Evolutionary conservation across 2,329 filamentous ascomycete species (phyloP), one percentile per base, ranked within the genome.

Genomic region (Didymella lethalis): DNA sequence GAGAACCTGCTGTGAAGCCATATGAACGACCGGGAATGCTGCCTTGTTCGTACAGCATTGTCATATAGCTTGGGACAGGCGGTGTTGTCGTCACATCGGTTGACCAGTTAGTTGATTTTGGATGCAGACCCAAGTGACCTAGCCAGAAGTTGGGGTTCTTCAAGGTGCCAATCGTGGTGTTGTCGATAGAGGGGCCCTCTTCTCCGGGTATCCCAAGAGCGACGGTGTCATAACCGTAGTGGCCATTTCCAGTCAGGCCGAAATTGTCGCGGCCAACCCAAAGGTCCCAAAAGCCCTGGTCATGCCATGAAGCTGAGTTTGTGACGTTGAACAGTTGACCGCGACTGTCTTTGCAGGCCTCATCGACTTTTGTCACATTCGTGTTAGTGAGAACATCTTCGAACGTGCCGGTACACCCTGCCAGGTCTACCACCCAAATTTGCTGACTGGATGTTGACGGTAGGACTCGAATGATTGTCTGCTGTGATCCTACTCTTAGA

Each of bases 1-100:
- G 84, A n/a, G 89, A 89, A 16, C 90, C 90, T 40, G 90, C 90
- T 3, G 90, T 92, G 73, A 88, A 93, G 50, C 88, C 89, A 71
- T 90, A 92, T 41, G 88, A 90, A 62, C 91, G 82, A 72, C 90
- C 92, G 1, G 89, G 87, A 47, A 92, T 90, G 57, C 78, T 79
- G 8, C 84, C 84, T 45, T 74, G 68, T 11, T 82, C 75, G 69
- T 87, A 84, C 43, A 90, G 84, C 50, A 68, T 63, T 1, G 75
- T 75, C 71, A 83, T 78, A 63, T 77, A 89, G 77, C 69, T 88
- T 76, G 64, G 84, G 77, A 69, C 88, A 69, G 57, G 85, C 76
- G 67, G 84, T 79, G 65, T 84, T 16, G n/a, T 16, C 11, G 40
- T 18, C n/a, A 48, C 11, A 76, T 72, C 84, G 79, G 57, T 84